Conservation (phyloP, 2,329 filamentous ascomycete genomes). For the Aspergillus sp. region DNA sequence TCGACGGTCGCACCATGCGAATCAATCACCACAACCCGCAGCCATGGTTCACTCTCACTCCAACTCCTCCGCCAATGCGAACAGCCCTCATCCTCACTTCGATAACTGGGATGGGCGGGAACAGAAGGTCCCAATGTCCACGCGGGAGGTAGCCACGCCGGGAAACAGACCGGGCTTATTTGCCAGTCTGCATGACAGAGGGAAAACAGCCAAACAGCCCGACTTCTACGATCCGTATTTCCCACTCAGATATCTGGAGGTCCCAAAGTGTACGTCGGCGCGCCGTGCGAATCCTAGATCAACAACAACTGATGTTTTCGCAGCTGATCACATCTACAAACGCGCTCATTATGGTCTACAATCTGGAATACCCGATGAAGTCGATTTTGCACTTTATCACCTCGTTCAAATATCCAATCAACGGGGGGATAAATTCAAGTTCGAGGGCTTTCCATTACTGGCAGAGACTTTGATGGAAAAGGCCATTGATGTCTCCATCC, state of each 20-base stretch:
- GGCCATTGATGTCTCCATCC: constrained; percentile 69
- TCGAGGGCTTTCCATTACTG: constrained; percentile 84
- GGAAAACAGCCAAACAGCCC: constrained; percentile 31
- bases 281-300: neutral
- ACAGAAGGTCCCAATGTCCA: constrained; percentile 38
- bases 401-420: constrained; percentile 94
- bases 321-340: constrained; percentile 71
- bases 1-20: constrained; percentile 31
- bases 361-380: constrained; percentile 74
- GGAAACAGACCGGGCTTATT: constrained; percentile 42
- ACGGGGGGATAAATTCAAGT: constrained; percentile 91
- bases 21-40: constrained; percentile 34
- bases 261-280: constrained; percentile 32
- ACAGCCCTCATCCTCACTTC: constrained; percentile 27
- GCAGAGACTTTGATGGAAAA: constrained; percentile 87
- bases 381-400: constrained; percentile 90
- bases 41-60: constrained; percentile 22
- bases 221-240: constrained; percentile 40
- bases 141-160: constrained; percentile 41
- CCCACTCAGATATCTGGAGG: constrained; percentile 33
- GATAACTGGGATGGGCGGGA: constrained; percentile 39
- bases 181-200: constrained; percentile 21
- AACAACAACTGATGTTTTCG: constrained; percentile 12
- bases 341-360: constrained; percentile 80
- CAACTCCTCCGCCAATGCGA: constrained; percentile 29